Evolutionary conservation across 306 rosid species (phyloP).

Genomic region (Dryas alaskensis): DNA sequence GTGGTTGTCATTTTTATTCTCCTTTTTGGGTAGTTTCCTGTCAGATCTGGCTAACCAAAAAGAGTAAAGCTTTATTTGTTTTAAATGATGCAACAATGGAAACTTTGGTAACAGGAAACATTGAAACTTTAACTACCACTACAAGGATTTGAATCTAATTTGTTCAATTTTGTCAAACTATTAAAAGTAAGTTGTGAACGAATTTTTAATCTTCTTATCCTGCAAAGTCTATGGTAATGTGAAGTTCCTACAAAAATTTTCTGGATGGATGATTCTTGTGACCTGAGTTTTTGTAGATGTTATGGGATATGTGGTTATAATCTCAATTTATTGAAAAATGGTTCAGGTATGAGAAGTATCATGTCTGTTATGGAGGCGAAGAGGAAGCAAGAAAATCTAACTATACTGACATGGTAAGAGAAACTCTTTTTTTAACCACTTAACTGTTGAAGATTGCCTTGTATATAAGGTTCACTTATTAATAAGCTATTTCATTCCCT

Average conservation of each 20-base stretch:
- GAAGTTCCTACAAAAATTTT: not conserved
- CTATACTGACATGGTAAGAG: conserved; percentile 84
- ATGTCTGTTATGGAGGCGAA: conserved; percentile 74
- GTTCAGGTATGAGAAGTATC: conserved; percentile 94
- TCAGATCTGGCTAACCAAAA: not conserved
- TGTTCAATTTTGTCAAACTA: not conserved
- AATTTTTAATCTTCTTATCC: not conserved
- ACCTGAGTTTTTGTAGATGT: not conserved
- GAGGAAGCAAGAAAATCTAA: conserved; percentile 83
- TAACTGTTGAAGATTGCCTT: not conserved
- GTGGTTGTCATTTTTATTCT: not conserved
- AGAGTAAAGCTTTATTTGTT: not conserved
- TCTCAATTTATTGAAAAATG: conserved; percentile 23
- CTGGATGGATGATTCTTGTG: not conserved
- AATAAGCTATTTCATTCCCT: not conserved
- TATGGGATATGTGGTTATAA: not conserved
- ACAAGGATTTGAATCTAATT: not conserved
- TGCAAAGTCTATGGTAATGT: not conserved
- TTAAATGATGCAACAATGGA: not conserved
- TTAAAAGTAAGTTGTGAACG: not conserved
- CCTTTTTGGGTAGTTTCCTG: not conserved
- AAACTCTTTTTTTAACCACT: conserved; percentile 17
- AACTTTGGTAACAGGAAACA: not conserved
- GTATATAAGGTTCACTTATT: not conserved
- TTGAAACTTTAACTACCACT: not conserved